Evolutionary conservation across 176 grass and related monocot species (phyloP).

Genomic region (Zoysia japonica): DNA sequence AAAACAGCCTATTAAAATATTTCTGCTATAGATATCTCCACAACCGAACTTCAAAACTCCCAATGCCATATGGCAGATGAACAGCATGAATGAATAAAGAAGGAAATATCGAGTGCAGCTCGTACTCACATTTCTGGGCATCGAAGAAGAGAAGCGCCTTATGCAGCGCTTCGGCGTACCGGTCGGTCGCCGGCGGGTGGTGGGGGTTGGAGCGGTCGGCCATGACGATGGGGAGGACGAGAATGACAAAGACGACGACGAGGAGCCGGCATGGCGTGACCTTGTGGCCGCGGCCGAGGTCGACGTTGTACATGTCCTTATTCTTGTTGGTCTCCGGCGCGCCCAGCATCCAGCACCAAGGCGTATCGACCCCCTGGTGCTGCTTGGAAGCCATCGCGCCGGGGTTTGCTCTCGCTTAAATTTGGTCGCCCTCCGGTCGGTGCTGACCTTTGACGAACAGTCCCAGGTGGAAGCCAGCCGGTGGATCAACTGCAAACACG

Average conservation of each 20-base stretch:
- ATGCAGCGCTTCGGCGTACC: slow-evolving; percentile 71
- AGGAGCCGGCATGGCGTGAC: slow-evolving; percentile 49
- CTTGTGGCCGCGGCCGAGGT: slow-evolving; percentile 79
- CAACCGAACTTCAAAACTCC: too few relatives aligned
- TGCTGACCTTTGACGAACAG: too few relatives aligned
- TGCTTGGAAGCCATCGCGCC: slow-evolving; percentile 48
- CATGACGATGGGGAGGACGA: slow-evolving; percentile 80
- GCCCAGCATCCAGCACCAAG: slow-evolving; percentile 85
- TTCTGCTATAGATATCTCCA: too few relatives aligned
- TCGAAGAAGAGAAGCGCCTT: slow-evolving; percentile 98
- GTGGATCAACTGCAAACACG: too few relatives aligned
- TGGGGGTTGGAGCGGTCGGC: slow-evolving; percentile 58
- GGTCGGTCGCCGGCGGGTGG: slow-evolving; percentile 50
- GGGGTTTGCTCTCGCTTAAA: slow-evolving; percentile 63
- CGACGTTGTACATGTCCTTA: slow-evolving; percentile 79
- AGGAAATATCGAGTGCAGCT: too few relatives aligned
- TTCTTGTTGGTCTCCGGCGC: slow-evolving; percentile 69
- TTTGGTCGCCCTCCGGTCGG: slow-evolving; percentile 57
- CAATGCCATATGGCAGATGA: too few relatives aligned
- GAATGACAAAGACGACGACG: slow-evolving; percentile 64
- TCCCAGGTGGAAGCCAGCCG: too few relatives aligned
- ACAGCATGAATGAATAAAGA: too few relatives aligned
- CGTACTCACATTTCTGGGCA: slow-evolving; percentile 77
- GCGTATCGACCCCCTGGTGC: slow-evolving; percentile 61
- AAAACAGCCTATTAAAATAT: too few relatives aligned